Conservation (phyloP, 2,329 filamentous ascomycete species). For the Myrmaecium sp. region DNA sequence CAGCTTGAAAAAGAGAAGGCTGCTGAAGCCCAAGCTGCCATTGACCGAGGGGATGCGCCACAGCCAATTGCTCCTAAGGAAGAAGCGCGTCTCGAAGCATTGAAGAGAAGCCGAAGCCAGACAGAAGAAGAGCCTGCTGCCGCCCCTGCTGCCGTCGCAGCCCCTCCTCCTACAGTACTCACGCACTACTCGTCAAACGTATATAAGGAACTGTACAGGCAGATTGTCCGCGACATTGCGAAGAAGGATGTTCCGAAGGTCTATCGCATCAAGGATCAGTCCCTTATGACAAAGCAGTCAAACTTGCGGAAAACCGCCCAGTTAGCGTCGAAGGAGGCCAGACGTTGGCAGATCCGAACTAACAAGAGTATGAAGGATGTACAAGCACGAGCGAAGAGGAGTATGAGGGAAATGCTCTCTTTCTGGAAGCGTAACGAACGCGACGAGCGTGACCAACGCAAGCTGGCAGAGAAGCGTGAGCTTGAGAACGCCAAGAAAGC, state of each 20-base stretch:
- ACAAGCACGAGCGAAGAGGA: conserved; percentile 88
- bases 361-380: conserved; percentile 99
- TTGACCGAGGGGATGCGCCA: conserved; percentile 62
- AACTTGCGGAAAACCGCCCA: conserved; percentile 97
- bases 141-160: conserved; percentile 3
- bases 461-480: conserved; percentile 88
- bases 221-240: conserved; percentile 90
- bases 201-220: conserved; percentile 92
- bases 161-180: conserved; percentile 17
- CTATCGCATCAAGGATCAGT: conserved; percentile 71
- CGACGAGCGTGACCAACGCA: conserved; percentile 85
- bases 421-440: conserved; percentile 99
- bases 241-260: conserved; percentile 90
- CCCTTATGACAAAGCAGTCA: conserved; percentile 73
- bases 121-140: conserved; percentile 28
- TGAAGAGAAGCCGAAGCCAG: conserved; percentile 24
- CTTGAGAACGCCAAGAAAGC: conserved; percentile 92
- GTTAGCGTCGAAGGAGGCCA: conserved; percentile 89
- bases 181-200: conserved; percentile 67
- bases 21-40: conserved; percentile 69
- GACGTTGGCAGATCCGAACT: conserved; percentile 89
- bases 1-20: conserved; percentile 58
- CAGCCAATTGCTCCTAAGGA: conserved; percentile 43
- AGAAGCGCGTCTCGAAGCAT: conserved; percentile 31
- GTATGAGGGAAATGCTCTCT: conserved; percentile 98